These are phyloP conservation scores for Mrakia blollopis DNA, from an alignment of 768 basidiomycete genomes.

Conservation along the genomic window DNA sequence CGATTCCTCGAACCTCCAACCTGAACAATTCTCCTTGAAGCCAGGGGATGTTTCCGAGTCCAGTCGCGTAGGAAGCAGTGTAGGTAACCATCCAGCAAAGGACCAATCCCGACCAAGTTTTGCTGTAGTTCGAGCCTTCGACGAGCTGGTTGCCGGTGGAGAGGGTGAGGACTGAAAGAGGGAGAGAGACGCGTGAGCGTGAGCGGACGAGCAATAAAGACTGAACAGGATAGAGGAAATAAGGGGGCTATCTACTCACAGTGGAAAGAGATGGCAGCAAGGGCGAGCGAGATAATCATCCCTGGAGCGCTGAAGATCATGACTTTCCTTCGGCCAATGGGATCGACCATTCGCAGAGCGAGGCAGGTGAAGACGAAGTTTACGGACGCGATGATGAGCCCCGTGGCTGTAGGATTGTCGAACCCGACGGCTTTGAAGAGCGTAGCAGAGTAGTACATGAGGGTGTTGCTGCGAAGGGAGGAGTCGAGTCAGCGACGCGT, in stretches of 20 bases:
- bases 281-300: constrained; percentile 61
- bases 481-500: neutral
- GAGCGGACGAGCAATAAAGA: too few relatives aligned
- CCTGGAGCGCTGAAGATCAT: constrained; percentile 67
- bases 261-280: constrained; percentile 63
- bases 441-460: constrained; percentile 59
- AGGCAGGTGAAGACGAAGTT: constrained; percentile 74
- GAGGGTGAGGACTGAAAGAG: constrained; percentile 55
- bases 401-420: constrained; percentile 73
- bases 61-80: constrained; percentile 69
- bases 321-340: constrained; percentile 62
- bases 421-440: constrained; percentile 77
- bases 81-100: constrained; percentile 74
- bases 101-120: constrained; percentile 62
- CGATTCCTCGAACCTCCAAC: constrained; percentile 73
- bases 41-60: constrained; percentile 80
- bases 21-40: constrained; percentile 79
- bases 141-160: constrained; percentile 60
- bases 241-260: constrained; percentile 48
- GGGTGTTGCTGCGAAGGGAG: constrained; percentile 52
- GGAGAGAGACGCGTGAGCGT: constrained; percentile 31
- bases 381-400: constrained; percentile 69
- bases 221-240: neutral
- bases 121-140: constrained; percentile 57
- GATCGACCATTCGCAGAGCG: constrained; percentile 63